A percentile compares a stretch with the other conserved stretches of the same genome.
These are phyloP conservation scores for Chlamydomonas eustigma DNA, from an alignment of 139 green algal species.

Conservation along the genomic window DNA sequence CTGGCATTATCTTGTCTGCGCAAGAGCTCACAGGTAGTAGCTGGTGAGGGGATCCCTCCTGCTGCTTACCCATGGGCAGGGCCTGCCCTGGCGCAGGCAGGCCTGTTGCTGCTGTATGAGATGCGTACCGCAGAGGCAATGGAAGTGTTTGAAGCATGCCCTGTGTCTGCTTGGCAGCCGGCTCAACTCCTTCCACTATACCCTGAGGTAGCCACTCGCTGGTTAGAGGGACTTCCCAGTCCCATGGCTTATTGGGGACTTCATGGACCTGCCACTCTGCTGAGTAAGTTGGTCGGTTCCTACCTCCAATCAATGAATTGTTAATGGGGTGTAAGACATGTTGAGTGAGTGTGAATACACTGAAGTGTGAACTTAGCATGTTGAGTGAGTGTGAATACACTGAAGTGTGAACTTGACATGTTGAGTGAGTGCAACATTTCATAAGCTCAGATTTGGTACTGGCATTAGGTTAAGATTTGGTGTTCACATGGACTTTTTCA, in stretches of 20 bases:
- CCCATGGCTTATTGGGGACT: constrained; percentile 50
- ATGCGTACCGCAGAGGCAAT: constrained; percentile 44
- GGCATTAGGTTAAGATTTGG: no score
- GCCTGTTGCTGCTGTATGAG: constrained; percentile 54
- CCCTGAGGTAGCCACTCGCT: constrained; percentile 35
- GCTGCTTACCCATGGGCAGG: constrained; percentile 38
- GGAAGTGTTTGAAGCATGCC: constrained; percentile 34
- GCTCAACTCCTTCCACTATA: constrained; percentile 62
- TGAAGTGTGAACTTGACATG: neutral
- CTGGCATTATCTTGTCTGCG: constrained; percentile 17
- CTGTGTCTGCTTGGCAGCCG: constrained; percentile 48
- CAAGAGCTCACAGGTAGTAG: neutral
- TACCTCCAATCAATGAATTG: no score
- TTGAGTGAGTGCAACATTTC: no score
- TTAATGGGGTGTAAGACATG: no score
- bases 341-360: neutral
- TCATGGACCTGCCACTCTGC: constrained; percentile 18
- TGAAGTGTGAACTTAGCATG: neutral
- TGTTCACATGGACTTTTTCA: no score
- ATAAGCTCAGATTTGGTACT: no score
- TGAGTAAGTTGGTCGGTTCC: no score
- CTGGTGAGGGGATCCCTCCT: neutral
- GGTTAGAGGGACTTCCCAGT: constrained; percentile 10
- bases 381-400: neutral
- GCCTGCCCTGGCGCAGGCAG: constrained; percentile 54